Percentiles rank a stretch among this genome's conserved stretches.
phyloP scores from a whole-genome alignment of 169 alveolate genomes.

The Plasmodium malariae region DNA sequence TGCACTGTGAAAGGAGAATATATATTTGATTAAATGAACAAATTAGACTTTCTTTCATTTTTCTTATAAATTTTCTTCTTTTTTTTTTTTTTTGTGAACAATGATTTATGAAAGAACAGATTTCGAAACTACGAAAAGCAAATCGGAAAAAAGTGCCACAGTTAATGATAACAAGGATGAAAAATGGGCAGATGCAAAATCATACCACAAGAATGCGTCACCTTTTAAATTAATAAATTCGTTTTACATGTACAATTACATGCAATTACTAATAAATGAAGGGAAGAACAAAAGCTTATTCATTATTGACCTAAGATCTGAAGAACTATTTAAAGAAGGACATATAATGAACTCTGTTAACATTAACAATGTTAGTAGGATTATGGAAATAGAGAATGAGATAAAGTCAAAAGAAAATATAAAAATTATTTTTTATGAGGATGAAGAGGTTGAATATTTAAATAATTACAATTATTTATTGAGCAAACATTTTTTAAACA shows the following conservation, averaged over 20 bases:
- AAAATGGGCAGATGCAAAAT: neutral
- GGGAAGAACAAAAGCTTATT: constrained; percentile 32
- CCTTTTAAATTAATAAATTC: constrained; percentile 25
- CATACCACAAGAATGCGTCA: neutral
- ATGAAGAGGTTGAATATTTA: neutral
- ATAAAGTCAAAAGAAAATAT: constrained; percentile 7
- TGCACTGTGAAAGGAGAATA: no score
- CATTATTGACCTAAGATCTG: constrained; percentile 31
- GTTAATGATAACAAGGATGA: neutral
- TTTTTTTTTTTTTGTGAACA: neutral
- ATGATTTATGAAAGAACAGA: constrained; percentile 29
- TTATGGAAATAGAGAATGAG: constrained; percentile 25
- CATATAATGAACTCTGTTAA: constrained; percentile 38
- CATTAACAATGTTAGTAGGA: constrained; percentile 1
- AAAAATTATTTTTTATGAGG: constrained; percentile 47
- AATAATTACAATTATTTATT: neutral
- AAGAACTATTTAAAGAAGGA: neutral
- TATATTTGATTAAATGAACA: neutral
- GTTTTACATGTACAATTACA: constrained; percentile 52
- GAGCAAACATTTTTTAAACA: constrained; percentile 14
- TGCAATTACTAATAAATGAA: constrained; percentile 41
- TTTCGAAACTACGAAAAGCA: constrained; percentile 49
- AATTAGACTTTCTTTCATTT: neutral
- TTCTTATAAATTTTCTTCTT: neutral
- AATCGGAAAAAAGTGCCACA: neutral